Conservation (phyloP, 768 basidiomycete genomes). For the Neoboletus brunneissimus region DNA sequence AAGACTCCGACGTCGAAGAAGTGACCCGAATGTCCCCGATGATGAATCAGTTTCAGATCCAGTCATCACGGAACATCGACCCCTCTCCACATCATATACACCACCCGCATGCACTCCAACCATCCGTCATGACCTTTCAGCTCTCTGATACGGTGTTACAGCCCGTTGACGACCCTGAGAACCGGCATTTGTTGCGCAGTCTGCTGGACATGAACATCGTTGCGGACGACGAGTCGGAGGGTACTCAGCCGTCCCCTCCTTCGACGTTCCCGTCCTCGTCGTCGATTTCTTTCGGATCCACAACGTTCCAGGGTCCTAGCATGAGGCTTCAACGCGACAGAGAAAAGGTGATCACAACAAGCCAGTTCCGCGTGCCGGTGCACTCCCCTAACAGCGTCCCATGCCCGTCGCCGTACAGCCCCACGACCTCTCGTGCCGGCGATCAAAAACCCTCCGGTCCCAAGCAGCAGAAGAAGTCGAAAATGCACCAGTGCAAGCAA, state of each 20-base stretch:
- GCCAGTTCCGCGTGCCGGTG: constrained; percentile 10
- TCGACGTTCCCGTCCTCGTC: constrained; percentile 1
- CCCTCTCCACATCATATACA: constrained; percentile 3
- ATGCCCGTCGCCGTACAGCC: constrained; percentile 11
- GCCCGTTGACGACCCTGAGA: constrained; percentile 30
- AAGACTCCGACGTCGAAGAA: constrained; percentile 30
- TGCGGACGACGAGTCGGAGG: constrained; percentile 16
- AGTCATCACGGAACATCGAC: constrained; percentile 10
- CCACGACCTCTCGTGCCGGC: not conserved
- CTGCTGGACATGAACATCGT: constrained; percentile 16
- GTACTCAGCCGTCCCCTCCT: constrained; percentile 4
- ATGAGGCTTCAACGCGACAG: constrained; percentile 22
- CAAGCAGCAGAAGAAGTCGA: constrained; percentile 37
- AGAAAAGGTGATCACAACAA: constrained; percentile 8
- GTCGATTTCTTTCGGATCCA: constrained; percentile 3
- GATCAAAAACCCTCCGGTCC: constrained; percentile 11
- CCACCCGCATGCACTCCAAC: constrained; percentile 17
- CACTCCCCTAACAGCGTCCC: constrained; percentile 3
- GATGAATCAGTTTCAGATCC: constrained; percentile 32
- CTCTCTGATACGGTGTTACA: constrained; percentile 24
- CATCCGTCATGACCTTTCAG: constrained; percentile 32
- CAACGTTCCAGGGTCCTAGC: constrained; percentile 21
- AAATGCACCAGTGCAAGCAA: constrained; percentile 48
- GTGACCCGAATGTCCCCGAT: constrained; percentile 29
- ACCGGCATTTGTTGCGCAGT: constrained; percentile 17